Evolutionary conservation across 1,139 yeast genomes (phyloP), one percentile per base, ranked within the genome.

Genomic region (Kodamaea sp.): DNA sequence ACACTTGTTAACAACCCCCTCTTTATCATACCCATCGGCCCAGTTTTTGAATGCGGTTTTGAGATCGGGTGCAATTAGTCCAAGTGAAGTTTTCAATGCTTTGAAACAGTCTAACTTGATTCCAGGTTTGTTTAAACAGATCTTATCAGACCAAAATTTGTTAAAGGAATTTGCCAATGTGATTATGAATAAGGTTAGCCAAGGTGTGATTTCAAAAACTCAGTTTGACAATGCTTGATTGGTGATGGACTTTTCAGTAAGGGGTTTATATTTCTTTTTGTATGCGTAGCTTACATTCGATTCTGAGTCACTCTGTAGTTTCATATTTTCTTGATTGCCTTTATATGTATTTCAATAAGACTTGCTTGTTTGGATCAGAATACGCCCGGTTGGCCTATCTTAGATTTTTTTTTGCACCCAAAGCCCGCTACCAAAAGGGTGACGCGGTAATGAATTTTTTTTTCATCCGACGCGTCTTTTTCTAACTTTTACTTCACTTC

Each of bases 11-110:
- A 59, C 63, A 24, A 52, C 54, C 20, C 65, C 65, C 2, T 54
- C 55, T 22, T 54, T 62, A 39, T 53, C 63, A 8, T 50, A 43
- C 12, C 63, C 65, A 6, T 46, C 57, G 20, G 65, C 66, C 9
- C 58, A 56, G 39, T 58, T 61, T 34, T 49, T 60, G 42, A 47
- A 51, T 22, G 49, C 46, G 30, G 51, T 61, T 36, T 45, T 60
- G 37, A 49, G 49, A 31, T 56, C 65, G 3, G 54, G 53, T 29
- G 63, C 63, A 2, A 46, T 59, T 27, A 45, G 60, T 7, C 39
- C 59, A 29, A 29, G 42, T 11, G 58, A 59, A 24, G 47, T 61
- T 32, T 40, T 55, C 26, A 46, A 36, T 15, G 60, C 63, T 5
- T 49, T 60, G 39, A 52, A 53, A 41, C 53, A 57, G 26, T 57